Evolutionary conservation across 192 early-diverging fungal genomes (phyloP).

Genomic region (Backusella morwellensis): DNA sequence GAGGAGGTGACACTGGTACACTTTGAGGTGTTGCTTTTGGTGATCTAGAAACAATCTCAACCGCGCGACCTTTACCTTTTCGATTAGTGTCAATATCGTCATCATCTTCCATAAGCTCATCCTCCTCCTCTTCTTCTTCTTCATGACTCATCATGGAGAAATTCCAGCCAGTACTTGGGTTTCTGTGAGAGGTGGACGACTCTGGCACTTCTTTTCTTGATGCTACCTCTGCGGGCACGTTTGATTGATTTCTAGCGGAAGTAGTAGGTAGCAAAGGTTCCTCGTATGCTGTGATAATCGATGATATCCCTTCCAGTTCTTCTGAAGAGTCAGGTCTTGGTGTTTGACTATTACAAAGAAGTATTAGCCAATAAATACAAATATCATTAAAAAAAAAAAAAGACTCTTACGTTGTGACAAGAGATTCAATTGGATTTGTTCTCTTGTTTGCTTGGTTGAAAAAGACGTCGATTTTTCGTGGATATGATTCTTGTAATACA

Average conservation of each 20-base stretch:
- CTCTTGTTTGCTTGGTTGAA: background rate
- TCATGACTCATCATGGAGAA: background rate
- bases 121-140: background rate
- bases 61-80: background rate
- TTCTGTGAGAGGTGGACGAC: background rate
- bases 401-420: background rate
- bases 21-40: background rate
- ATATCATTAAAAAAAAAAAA: background rate
- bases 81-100: background rate
- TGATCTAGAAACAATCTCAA: background rate
- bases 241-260: background rate
- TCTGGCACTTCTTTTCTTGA: background rate
- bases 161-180: background rate
- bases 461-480: background rate
- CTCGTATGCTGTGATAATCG: background rate
- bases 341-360: background rate
- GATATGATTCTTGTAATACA: conserved; percentile 20
- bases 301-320: background rate
- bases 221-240: background rate
- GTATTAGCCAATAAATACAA: background rate
- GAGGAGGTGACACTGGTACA: background rate
- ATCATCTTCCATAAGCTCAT: background rate
- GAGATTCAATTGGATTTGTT: background rate
- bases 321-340: background rate
- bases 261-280: background rate